Evolutionary conservation across 345 rosid genomes (phyloP).

Genomic region (Boechera retrofracta): DNA sequence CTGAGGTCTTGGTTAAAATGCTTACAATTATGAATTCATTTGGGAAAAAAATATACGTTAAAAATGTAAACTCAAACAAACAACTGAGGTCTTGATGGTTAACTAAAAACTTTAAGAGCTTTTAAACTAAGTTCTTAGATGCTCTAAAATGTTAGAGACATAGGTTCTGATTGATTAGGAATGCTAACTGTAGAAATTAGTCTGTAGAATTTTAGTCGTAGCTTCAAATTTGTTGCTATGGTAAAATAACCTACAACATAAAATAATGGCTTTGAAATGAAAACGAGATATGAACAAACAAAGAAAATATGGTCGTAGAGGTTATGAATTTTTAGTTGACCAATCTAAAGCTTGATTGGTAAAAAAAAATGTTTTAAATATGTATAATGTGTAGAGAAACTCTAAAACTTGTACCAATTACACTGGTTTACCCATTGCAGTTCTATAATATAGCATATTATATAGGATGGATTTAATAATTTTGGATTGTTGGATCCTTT

Average conservation of each 20-base stretch:
- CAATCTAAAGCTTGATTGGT: not conserved
- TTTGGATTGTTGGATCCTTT: not conserved
- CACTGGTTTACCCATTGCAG: not conserved
- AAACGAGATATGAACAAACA: not conserved
- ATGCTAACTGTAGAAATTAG: too few species aligned
- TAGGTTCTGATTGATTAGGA: too few species aligned
- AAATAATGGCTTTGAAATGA: not conserved
- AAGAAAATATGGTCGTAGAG: not conserved
- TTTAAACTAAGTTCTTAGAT: not conserved
- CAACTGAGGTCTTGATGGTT: not conserved
- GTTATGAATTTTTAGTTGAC: not conserved
- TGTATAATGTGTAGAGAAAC: not conserved
- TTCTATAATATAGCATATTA: not conserved
- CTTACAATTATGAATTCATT: too few species aligned
- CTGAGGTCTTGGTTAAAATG: too few species aligned
- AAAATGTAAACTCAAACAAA: not conserved
- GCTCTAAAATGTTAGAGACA: not conserved
- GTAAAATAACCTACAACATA: too few species aligned
- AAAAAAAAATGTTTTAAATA: not conserved
- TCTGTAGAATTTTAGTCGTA: not conserved
- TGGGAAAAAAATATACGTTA: not conserved
- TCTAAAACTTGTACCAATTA: not conserved
- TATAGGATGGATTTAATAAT: not conserved
- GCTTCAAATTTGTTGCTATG: not conserved
- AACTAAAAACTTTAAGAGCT: not conserved